Base-by-base conservation (phyloP, 2,329 filamentous ascomycete genomes). In the Aspergillus felis region DNA sequence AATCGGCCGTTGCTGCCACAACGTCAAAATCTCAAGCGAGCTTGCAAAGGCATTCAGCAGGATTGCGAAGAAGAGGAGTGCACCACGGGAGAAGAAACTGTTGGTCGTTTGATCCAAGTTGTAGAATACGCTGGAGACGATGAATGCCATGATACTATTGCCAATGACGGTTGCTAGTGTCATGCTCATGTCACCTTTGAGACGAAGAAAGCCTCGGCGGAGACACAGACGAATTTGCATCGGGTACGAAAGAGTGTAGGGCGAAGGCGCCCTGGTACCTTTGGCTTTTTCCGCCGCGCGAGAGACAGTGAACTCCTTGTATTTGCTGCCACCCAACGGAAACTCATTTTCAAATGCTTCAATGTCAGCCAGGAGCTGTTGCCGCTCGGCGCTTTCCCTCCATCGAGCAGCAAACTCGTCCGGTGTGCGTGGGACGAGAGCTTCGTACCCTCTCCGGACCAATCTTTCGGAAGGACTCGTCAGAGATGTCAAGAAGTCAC, bases 1-100 rank as follows among this genome's bases (percentile, higher is more conserved):
- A 64, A 96, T 96, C 1, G 90, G 89, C 25, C 92, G 87, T 82
- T 96, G 92, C 9, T 90, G 84, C 73, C 93, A 97, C 3, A 96
- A 82, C 0, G 89, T 91, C 42, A 94, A 74, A 70, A 96, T 93
- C 73, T 94, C 90, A 46, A 92, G 80, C 52, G 87, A 85, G 66
- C 85, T 88, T 55, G 87, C 81, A 66, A 94, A 92, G 42, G 89
- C 90, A 72, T 93, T 95, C 79, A 94, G 84, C 56, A 96, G 79
- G 68, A 92, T 86, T 57, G 90, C 88, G 69, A 95, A 93, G 82
- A 95, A 96, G 50, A 96, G 77, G 14, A 94, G 79, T 38, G 88
- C 86, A 56, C 89, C 89, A 50, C 90, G 85, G 64, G 84, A 82
- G 78, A 87, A 94, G 78, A 95, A 94, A 65, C 87, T 90, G 38